phyloP scores from a whole-genome alignment of 768 basidiomycete genomes.

The Rhodosporidiobolus sp. region DNA sequence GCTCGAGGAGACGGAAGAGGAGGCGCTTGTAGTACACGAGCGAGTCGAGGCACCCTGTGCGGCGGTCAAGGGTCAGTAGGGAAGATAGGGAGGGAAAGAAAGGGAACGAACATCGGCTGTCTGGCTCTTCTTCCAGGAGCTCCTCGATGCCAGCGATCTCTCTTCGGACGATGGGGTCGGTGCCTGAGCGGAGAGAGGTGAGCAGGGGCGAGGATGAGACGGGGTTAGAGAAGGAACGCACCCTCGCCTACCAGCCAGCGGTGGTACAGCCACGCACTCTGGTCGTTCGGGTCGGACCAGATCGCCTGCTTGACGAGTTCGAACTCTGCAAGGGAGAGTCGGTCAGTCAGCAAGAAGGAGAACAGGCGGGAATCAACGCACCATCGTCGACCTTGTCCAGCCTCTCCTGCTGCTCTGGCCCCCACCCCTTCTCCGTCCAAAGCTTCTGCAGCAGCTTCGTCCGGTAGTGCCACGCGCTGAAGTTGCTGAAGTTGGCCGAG shows the following conservation, averaged over 20 bases:
- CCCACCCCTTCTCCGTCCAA: slow-evolving; percentile 58
- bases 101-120: slow-evolving; percentile 73
- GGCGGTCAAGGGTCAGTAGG: too few species aligned
- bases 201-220: background rate
- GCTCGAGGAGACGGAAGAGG: slow-evolving; percentile 57
- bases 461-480: slow-evolving; percentile 98
- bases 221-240: slow-evolving; percentile 46
- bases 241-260: slow-evolving; percentile 89
- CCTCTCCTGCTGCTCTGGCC: slow-evolving; percentile 53
- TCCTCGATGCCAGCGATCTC: slow-evolving; percentile 80
- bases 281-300: slow-evolving; percentile 94
- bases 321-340: slow-evolving; percentile 62
- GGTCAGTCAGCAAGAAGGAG: background rate
- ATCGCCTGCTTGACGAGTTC: slow-evolving; percentile 87
- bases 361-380: slow-evolving; percentile 44
- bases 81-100: background rate
- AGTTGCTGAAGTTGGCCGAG: slow-evolving; percentile 90
- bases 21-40: slow-evolving; percentile 76
- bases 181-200: slow-evolving; percentile 52
- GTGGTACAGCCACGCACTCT: slow-evolving; percentile 97
- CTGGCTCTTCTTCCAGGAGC: slow-evolving; percentile 79
- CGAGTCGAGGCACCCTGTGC: slow-evolving; percentile 88
- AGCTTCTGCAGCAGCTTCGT: slow-evolving; percentile 67
- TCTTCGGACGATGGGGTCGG: slow-evolving; percentile 61
- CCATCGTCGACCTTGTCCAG: slow-evolving; percentile 66